Evolutionary conservation across 2,329 filamentous ascomycete species (phyloP).

Genomic region (Trematosphaeria pertusa): DNA sequence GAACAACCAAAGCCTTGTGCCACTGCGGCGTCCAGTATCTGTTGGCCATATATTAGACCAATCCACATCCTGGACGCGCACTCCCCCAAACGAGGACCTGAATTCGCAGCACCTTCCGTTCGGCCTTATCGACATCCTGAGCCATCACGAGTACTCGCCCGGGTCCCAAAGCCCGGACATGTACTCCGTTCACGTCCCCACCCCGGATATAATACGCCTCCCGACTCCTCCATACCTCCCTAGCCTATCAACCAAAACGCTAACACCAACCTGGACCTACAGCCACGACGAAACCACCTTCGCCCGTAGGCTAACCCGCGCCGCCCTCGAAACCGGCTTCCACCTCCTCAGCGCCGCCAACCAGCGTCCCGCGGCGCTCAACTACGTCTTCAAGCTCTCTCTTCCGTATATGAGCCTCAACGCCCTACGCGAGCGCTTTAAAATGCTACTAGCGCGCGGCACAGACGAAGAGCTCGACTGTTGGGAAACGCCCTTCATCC

Average conservation of each 20-base stretch:
- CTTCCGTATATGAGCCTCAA: slow-evolving; percentile 61
- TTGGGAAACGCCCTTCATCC: slow-evolving; percentile 67
- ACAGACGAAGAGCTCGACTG: slow-evolving; percentile 62
- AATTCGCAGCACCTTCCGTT: slow-evolving; percentile 33
- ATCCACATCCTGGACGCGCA: slow-evolving; percentile 13
- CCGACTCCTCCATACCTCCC: slow-evolving; percentile 28
- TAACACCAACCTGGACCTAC: slow-evolving; percentile 59
- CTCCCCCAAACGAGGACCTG: slow-evolving; percentile 7
- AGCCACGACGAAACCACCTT: slow-evolving; percentile 72
- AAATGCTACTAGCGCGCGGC: slow-evolving; percentile 46
- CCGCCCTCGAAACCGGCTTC: slow-evolving; percentile 68
- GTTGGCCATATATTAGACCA: slow-evolving; percentile 32
- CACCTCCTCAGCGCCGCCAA: slow-evolving; percentile 61
- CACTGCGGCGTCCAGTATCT: slow-evolving; percentile 16
- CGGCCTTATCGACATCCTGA: slow-evolving; percentile 36
- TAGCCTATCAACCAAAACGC: slow-evolving; percentile 35
- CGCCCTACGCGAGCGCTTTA: slow-evolving; percentile 50
- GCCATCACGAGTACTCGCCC: slow-evolving; percentile 21
- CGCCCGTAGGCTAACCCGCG: slow-evolving; percentile 72
- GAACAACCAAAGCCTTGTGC: slow-evolving; percentile 22
- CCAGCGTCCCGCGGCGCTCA: slow-evolving; percentile 33
- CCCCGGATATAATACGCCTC: slow-evolving; percentile 34
- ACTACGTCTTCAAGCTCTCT: slow-evolving; percentile 73
- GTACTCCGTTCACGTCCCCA: slow-evolving; percentile 30
- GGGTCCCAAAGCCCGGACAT: slow-evolving; percentile 25